Evolutionary conservation across 176 grass and related monocot genomes (phyloP).

Genomic region (Guadua angustifolia): DNA sequence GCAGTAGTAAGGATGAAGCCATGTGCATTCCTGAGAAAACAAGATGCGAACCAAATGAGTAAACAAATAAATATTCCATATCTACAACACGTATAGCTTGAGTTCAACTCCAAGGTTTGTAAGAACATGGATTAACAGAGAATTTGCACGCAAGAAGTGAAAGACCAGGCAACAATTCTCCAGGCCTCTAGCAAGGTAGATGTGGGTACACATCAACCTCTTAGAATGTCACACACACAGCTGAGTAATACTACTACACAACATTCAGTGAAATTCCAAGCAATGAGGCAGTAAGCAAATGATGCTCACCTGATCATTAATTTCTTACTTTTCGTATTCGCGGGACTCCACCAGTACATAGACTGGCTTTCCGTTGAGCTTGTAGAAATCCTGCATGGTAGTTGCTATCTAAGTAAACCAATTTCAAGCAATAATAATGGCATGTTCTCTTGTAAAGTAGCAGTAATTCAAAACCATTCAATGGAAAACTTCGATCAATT

Average conservation of each 20-base stretch:
- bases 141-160: background rate
- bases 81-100: background rate
- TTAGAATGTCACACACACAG: background rate
- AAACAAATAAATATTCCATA: background rate
- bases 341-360: slow-evolving; percentile 79
- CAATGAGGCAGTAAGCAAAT: background rate
- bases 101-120: background rate
- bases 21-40: slow-evolving; percentile 31
- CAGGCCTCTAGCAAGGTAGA: background rate
- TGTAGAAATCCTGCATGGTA: slow-evolving; percentile 61
- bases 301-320: slow-evolving; percentile 39
- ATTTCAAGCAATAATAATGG: background rate
- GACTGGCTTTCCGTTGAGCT: slow-evolving; percentile 79
- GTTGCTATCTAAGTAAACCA: slow-evolving; percentile 8
- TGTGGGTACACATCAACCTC: background rate
- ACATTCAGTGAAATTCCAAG: slow-evolving; percentile 4
- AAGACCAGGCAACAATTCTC: background rate
- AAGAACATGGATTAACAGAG: background rate
- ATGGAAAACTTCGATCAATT: background rate
- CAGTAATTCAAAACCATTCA: background rate
- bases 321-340: slow-evolving; percentile 53
- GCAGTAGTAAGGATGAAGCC: slow-evolving; percentile 22
- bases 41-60: background rate
- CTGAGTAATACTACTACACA: background rate
- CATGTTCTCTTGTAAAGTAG: background rate